Percentiles rank a stretch among this genome's conserved stretches.
These are phyloP conservation scores for Microthyrium microscopicum DNA, from an alignment of 2,329 filamentous ascomycete genomes.

Conservation along the genomic window DNA sequence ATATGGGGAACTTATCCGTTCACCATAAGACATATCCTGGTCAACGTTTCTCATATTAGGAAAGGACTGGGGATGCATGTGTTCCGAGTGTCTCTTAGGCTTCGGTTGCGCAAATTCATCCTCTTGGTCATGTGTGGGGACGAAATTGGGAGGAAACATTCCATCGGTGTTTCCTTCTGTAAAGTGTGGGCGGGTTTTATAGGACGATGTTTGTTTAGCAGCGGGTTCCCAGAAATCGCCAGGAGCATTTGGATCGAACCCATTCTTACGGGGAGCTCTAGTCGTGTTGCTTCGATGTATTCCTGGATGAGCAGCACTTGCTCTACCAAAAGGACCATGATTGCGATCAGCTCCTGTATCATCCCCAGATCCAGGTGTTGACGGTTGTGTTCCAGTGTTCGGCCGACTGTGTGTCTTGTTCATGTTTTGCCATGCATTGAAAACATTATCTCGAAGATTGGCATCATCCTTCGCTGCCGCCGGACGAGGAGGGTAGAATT, in stretches of 20 bases:
- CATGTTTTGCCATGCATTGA: slow-evolving; percentile 34
- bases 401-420: slow-evolving; percentile 15
- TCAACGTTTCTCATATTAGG: no score
- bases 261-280: slow-evolving; percentile 1
- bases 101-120: no score
- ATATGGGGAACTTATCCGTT: no score
- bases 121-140: no score
- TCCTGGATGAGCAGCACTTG: slow-evolving; percentile 10
- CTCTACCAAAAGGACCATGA: slow-evolving; percentile 7
- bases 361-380: no score
- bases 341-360: no score
- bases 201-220: slow-evolving; percentile 5
- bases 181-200: no score
- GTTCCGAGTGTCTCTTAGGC: no score
- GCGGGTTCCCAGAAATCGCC: slow-evolving; percentile 7
- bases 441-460: slow-evolving; percentile 23
- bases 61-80: no score
- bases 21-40: no score
- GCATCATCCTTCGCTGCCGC: slow-evolving; percentile 16
- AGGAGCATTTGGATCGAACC: slow-evolving; percentile 8
- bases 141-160: no score
- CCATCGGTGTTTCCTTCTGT: no score
- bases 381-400: not conserved
- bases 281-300: slow-evolving; percentile 5
- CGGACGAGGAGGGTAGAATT: not conserved